Evolutionary conservation across 139 green algal species (phyloP).

Genomic region (Micromonas pusilla): DNA sequence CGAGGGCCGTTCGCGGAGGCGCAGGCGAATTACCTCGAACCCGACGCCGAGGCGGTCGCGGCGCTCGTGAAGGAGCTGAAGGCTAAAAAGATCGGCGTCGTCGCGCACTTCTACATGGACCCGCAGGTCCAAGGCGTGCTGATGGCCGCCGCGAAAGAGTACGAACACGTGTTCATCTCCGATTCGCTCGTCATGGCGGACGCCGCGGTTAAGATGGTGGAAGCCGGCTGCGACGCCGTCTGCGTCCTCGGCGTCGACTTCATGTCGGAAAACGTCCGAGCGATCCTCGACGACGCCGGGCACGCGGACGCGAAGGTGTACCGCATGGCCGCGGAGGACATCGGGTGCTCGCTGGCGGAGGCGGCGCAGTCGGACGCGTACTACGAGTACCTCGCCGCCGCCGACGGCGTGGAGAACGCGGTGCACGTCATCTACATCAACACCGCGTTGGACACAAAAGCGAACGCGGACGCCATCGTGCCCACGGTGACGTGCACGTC

Average conservation of each 20-base stretch:
- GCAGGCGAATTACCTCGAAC: slow-evolving; percentile 66
- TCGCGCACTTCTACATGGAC: slow-evolving; percentile 99
- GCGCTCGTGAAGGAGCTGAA: slow-evolving; percentile 54
- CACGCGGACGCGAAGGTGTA: slow-evolving; percentile 69
- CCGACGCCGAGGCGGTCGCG: slow-evolving; percentile 45
- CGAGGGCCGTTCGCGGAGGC: slow-evolving; percentile 80
- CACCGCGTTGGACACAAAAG: slow-evolving; percentile 91
- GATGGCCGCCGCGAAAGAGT: slow-evolving; percentile 59
- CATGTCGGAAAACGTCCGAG: slow-evolving; percentile 96
- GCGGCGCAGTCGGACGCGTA: slow-evolving; percentile 76
- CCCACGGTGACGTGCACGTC: slow-evolving; percentile 99
- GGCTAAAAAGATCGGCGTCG: slow-evolving; percentile 88
- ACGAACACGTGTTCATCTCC: slow-evolving; percentile 89
- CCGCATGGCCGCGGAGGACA: slow-evolving; percentile 70
- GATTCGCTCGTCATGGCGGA: slow-evolving; percentile 84
- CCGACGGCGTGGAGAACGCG: slow-evolving; percentile 45
- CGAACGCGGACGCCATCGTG: slow-evolving; percentile 64
- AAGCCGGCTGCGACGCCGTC: slow-evolving; percentile 76
- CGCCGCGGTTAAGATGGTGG: slow-evolving; percentile 52
- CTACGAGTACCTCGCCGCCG: slow-evolving; percentile 58
- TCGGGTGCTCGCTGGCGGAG: slow-evolving; percentile 94
- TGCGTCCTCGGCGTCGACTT: slow-evolving; percentile 96
- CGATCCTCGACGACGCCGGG: slow-evolving; percentile 83
- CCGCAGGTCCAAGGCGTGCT: slow-evolving; percentile 95
- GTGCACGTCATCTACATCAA: slow-evolving; percentile 99